Evolutionary conservation across 192 early-diverging fungal species (phyloP).

Genomic region (Coemansia sp.): DNA sequence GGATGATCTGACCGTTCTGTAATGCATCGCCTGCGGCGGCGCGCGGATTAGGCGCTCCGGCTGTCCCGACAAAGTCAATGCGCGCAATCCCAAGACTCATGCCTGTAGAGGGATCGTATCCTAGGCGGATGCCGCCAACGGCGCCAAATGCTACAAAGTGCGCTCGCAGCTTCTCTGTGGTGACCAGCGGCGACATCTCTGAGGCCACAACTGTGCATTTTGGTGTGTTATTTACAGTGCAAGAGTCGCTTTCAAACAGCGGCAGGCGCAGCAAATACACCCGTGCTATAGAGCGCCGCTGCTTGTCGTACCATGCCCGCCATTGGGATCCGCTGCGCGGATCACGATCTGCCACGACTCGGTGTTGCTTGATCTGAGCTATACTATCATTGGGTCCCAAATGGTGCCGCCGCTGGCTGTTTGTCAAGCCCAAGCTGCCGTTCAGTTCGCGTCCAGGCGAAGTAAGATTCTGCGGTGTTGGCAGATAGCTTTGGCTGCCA

Average conservation of each 20-base stretch:
- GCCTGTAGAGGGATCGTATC: conserved; percentile 48
- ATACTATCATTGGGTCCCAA: neutral
- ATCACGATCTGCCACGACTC: conserved; percentile 13
- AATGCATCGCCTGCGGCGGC: conserved; percentile 41
- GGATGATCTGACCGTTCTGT: conserved; percentile 16
- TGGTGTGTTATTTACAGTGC: conserved; percentile 16
- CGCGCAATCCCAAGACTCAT: conserved; percentile 54
- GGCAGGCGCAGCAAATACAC: conserved; percentile 32
- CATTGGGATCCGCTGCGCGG: conserved; percentile 25
- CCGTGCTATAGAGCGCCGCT: neutral
- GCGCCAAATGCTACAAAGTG: conserved; percentile 48
- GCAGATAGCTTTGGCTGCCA: conserved; percentile 14
- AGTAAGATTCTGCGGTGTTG: conserved; percentile 30
- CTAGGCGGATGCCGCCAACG: conserved; percentile 39
- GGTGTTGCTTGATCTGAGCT: neutral
- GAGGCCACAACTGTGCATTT: conserved; percentile 33
- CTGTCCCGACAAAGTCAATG: conserved; percentile 28
- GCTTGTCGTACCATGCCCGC: conserved; percentile 31
- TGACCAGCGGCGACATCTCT: conserved; percentile 49
- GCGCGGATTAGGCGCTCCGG: conserved; percentile 40
- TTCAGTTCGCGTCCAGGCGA: conserved; percentile 21
- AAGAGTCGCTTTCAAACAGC: conserved; percentile 37
- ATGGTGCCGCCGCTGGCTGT: neutral
- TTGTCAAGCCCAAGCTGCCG: neutral
- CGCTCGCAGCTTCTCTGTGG: conserved; percentile 35